Evolutionary conservation across 306 rosid genomes (phyloP).

Genomic region (Pterocarpus macrocarpus): DNA sequence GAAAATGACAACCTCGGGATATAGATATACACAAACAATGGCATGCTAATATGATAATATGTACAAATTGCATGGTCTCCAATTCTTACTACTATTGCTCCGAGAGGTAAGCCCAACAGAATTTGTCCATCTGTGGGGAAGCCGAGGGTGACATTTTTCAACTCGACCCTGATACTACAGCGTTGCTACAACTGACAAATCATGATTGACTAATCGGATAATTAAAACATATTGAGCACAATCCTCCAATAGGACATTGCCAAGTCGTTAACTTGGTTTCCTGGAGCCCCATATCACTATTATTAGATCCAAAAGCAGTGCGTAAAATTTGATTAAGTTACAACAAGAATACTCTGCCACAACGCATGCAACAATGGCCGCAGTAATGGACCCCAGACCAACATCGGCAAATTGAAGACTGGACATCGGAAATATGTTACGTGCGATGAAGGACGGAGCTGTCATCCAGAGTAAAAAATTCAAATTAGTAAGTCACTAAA

Average conservation of each 20-base stretch:
- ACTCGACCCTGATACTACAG: conserved; percentile 32
- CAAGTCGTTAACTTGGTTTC: conserved; percentile 38
- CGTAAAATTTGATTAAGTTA: conserved; percentile 35
- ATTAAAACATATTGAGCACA: conserved; percentile 20
- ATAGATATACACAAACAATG: conserved; percentile 33
- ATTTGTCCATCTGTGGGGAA: conserved; percentile 22
- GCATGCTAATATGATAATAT: conserved; percentile 37
- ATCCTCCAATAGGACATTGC: conserved; percentile 41
- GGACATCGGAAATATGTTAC: conserved; percentile 40
- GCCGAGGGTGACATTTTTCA: conserved; percentile 30
- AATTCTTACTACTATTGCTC: conserved; percentile 31
- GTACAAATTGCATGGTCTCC: conserved; percentile 43
- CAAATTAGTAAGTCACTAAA: conserved; percentile 14
- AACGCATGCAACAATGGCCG: conserved; percentile 21
- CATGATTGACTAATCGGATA: conserved; percentile 30
- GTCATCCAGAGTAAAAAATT: conserved; percentile 41
- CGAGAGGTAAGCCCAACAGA: conserved; percentile 14
- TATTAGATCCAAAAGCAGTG: conserved; percentile 28
- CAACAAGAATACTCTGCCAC: conserved; percentile 36
- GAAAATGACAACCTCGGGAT: neutral
- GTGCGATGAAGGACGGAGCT: conserved; percentile 30
- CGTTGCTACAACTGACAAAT: conserved; percentile 41
- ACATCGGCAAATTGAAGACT: conserved; percentile 39
- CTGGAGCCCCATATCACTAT: conserved; percentile 33
- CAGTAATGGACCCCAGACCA: conserved; percentile 37